A percentile compares a stretch with the other conserved stretches of the same genome.
These are phyloP conservation scores for Physocladia obscura DNA, from an alignment of 192 early-diverging fungal species.

Conservation along the genomic window DNA sequence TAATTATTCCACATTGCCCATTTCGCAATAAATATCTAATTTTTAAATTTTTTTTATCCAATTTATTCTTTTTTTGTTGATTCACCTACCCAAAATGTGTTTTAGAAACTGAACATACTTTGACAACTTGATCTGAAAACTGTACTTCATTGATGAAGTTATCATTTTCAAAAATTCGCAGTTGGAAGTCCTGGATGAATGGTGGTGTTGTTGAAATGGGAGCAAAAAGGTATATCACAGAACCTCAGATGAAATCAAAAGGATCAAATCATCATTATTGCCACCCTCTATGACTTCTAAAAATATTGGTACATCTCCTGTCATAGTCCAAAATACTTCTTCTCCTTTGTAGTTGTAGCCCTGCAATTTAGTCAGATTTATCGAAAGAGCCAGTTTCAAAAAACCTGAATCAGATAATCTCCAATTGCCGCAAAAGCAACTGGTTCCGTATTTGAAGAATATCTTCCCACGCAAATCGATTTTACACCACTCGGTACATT, in stretches of 20 bases:
- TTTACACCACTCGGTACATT: background rate
- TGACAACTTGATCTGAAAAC: background rate
- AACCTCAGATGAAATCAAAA: background rate
- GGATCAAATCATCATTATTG: background rate
- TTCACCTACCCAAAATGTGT: too few relatives aligned
- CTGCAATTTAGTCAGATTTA: background rate
- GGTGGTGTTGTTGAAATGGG: background rate
- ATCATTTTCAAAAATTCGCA: background rate
- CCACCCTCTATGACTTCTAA: background rate
- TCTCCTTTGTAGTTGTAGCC: slow-evolving; percentile 23
- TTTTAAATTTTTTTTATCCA: background rate
- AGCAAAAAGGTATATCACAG: background rate
- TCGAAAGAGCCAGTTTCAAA: background rate
- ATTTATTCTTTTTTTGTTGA: too few relatives aligned
- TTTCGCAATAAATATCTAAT: background rate
- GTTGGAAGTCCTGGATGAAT: background rate
- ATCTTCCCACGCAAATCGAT: background rate
- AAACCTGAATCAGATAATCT: slow-evolving; percentile 16
- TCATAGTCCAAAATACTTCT: slow-evolving; percentile 25
- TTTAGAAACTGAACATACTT: background rate
- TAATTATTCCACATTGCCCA: slow-evolving; percentile 1
- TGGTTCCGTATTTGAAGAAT: background rate
- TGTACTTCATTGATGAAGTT: background rate
- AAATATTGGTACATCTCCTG: slow-evolving; percentile 13
- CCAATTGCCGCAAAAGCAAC: background rate